Base-by-base conservation (phyloP, 768 basidiomycete genomes). In the Nidula microcarpa region DNA sequence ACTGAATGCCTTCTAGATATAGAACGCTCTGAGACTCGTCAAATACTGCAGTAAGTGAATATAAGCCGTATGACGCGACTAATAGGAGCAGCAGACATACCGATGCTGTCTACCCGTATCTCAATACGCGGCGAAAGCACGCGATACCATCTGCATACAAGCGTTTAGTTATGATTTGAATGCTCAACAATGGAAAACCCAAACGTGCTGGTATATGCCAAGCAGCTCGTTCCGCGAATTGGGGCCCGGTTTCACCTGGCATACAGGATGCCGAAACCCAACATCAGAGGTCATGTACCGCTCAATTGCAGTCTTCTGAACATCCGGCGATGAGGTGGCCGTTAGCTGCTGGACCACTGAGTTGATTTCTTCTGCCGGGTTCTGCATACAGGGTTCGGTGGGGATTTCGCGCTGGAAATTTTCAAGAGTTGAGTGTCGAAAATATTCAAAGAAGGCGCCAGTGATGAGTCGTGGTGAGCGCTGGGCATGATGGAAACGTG, bases 181-280 rank as follows among this genome's bases (percentile, higher is more conserved):
- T 43, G 2, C 16, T 2, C 23, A 5, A 18, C 8, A 9, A 41
- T 14, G 13, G 7, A 11, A n/a, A 37, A 14, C 11, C 39, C n/a
- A n/a, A 41, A 62, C 77, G 33, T 53, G 81, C 78, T 85, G 82
- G 62, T 81, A 85, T 33, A 87, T 73, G 8, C 73, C 81, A 3
- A 86, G 69, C 30, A 87, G 69, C 16, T 69, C 66, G 14, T 81
- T 76, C 49, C 85, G 74, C 13, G 85, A 85, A 50, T 74, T 72
- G n/a, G 76, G 73, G 0, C 62, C 74, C 4, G 76, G 65, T 2
- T 61, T 51, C 11, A 87, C 76, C 41, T 68, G 63, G 69, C 77
- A 85, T 30, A 87, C 53, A 0, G 86, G 83, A 63, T 87, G 84
- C 39, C 72, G 74, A 62, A 87, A 82, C 2, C 69, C 74, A 23